Evolutionary conservation across 2,329 filamentous ascomycete genomes (phyloP).

Genomic region (Phyllosticta citriasiana): DNA sequence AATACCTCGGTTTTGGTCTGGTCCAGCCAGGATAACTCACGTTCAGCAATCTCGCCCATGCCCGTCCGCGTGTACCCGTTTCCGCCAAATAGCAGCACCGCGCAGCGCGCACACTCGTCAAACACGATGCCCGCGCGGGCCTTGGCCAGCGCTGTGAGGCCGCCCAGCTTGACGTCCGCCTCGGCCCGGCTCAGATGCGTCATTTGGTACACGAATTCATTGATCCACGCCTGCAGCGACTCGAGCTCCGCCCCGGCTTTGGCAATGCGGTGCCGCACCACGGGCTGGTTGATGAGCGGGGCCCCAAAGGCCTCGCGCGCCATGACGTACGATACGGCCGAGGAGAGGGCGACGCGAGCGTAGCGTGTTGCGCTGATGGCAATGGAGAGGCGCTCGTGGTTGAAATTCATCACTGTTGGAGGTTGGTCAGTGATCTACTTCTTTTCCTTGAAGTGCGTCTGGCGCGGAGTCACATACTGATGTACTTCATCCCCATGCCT

Average conservation of each 20-base stretch:
- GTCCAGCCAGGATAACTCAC: conserved; percentile 35
- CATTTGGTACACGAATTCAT: conserved; percentile 61
- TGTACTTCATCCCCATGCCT: conserved; percentile 61
- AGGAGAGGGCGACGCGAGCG: conserved; percentile 48
- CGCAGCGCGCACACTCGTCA: conserved; percentile 59
- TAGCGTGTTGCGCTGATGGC: conserved; percentile 54
- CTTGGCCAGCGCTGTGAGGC: conserved; percentile 62
- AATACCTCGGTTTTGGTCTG: background rate
- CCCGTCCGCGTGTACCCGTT: conserved; percentile 62
- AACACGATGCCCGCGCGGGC: conserved; percentile 62
- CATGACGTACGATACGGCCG: conserved; percentile 53
- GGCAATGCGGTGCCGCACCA: conserved; percentile 62
- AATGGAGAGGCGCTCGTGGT: conserved; percentile 63
- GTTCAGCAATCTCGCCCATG: conserved; percentile 60
- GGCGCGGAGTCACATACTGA: conserved; percentile 30
- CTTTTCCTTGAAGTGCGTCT: background rate
- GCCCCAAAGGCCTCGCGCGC: conserved; percentile 60
- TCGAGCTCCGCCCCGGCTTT: conserved; percentile 60
- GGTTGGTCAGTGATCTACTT: background rate
- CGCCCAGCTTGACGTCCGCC: conserved; percentile 57
- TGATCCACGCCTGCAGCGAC: conserved; percentile 61
- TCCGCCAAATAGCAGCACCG: conserved; percentile 62
- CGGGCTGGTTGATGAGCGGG: conserved; percentile 61
- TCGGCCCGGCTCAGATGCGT: conserved; percentile 48
- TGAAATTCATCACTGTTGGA: conserved; percentile 57